Percentiles rank a stretch among this genome's conserved stretches.
Conservation (phyloP, 2,329 filamentous ascomycete genomes). For the Trichoderma hamatum region DNA sequence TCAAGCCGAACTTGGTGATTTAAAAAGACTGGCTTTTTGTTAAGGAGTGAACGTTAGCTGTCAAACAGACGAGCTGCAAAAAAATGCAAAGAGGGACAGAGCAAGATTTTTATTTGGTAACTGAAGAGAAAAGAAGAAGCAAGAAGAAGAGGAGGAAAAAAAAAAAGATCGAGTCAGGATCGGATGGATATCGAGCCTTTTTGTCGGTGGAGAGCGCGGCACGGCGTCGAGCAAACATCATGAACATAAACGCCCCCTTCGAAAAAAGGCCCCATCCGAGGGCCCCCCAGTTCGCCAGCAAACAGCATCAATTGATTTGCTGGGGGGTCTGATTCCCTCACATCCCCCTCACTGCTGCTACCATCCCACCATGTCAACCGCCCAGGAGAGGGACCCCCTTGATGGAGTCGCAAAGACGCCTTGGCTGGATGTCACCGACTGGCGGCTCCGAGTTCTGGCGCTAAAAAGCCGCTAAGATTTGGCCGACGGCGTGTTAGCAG, state of each 20-base stretch:
- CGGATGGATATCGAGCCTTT: slow-evolving; percentile 26
- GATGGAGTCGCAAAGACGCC: slow-evolving; percentile 15
- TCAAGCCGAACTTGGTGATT: slow-evolving; percentile 33
- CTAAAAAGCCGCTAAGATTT: slow-evolving; percentile 10
- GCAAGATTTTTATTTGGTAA: slow-evolving; percentile 4
- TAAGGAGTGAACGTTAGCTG: slow-evolving; percentile 27
- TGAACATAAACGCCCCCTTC: slow-evolving; percentile 12
- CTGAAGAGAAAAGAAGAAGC: slow-evolving; percentile 26
- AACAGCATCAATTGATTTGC: neutral
- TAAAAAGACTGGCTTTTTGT: slow-evolving; percentile 33
- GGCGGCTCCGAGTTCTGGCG: neutral
- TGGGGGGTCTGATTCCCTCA: neutral
- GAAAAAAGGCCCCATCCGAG: neutral
- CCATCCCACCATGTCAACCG: neutral
- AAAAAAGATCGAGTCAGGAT: slow-evolving; percentile 10
- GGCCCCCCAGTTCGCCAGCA: neutral
- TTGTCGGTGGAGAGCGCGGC: slow-evolving; percentile 17
- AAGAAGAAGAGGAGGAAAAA: slow-evolving; percentile 24
- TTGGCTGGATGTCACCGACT: slow-evolving; percentile 8
- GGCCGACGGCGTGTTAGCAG: slow-evolving; percentile 9
- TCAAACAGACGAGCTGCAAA: slow-evolving; percentile 22
- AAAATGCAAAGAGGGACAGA: slow-evolving; percentile 25
- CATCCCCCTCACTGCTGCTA: neutral
- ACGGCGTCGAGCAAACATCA: neutral
- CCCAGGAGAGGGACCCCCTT: neutral